These are phyloP conservation scores for Sophora flavescens DNA, from an alignment of 306 rosid species.

Conservation along the genomic window DNA sequence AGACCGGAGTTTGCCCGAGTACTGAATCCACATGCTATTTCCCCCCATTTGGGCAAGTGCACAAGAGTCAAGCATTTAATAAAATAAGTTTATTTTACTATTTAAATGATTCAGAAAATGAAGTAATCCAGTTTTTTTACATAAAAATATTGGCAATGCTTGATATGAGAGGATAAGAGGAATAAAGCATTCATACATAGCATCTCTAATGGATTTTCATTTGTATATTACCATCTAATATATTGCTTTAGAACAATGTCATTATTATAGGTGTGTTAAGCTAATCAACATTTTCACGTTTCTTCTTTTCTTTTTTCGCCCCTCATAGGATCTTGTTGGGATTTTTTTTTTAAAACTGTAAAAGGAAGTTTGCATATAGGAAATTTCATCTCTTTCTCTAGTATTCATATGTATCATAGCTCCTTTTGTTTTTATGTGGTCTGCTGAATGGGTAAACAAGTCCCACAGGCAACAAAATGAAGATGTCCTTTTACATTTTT, in stretches of 20 bases:
- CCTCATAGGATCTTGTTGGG: constrained; percentile 21
- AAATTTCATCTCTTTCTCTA: constrained; percentile 5
- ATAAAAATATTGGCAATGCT: constrained; percentile 8
- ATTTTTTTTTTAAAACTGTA: constrained; percentile 14
- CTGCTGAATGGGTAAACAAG: constrained; percentile 9
- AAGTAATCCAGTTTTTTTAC: not conserved
- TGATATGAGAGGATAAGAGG: constrained; percentile 4
- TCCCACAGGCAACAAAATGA: constrained; percentile 15
- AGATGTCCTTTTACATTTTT: not conserved
- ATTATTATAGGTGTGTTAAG: not conserved
- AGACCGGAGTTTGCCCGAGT: constrained; percentile 14
- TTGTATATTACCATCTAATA: not conserved
- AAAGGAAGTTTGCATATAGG: constrained; percentile 1
- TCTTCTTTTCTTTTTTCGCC: not conserved
- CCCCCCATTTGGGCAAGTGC: not conserved
- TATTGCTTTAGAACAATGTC: constrained; percentile 16
- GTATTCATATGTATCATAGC: constrained; percentile 6
- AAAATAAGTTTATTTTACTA: constrained; percentile 9
- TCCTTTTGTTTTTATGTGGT: constrained; percentile 24
- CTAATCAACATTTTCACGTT: not conserved
- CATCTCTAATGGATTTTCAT: constrained; percentile 28
- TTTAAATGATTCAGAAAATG: constrained; percentile 25
- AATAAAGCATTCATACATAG: constrained; percentile 18
- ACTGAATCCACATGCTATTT: not conserved
- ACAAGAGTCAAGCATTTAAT: not conserved